phyloP scores from a whole-genome alignment of 2,329 filamentous ascomycete species.

The Fonsecaea multimorphosa region DNA sequence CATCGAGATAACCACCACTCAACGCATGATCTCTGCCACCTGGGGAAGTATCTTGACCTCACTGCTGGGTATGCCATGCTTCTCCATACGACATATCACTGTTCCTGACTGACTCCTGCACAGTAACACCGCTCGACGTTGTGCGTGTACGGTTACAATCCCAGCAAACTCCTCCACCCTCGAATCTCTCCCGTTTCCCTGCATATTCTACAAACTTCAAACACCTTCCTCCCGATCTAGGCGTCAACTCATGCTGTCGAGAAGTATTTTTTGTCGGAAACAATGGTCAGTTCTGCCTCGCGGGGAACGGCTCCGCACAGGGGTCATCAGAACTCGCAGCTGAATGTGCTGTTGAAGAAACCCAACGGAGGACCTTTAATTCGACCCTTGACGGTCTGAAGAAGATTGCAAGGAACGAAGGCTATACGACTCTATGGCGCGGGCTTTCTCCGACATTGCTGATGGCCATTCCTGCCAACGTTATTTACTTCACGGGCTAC shows the following conservation, averaged over 20 bases:
- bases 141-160: conserved; percentile 94
- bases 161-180: conserved; percentile 64
- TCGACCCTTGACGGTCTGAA: conserved; percentile 89
- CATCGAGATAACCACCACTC: conserved; percentile 72
- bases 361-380: conserved; percentile 80
- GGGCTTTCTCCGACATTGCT: conserved; percentile 90
- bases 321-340: conserved; percentile 57
- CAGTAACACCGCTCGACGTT: conserved; percentile 94
- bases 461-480: conserved; percentile 94
- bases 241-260: conserved; percentile 91
- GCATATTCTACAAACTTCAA: conserved; percentile 62
- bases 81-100: conserved; percentile 11
- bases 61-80: conserved; percentile 72
- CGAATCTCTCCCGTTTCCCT: conserved; percentile 62
- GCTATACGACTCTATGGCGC: conserved; percentile 83
- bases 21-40: conserved; percentile 95
- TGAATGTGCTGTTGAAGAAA: conserved; percentile 87
- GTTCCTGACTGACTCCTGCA: conserved; percentile 30
- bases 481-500: conserved; percentile 98
- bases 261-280: conserved; percentile 97
- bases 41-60: conserved; percentile 89
- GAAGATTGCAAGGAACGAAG: conserved; percentile 95
- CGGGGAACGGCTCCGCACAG: conserved; percentile 55
- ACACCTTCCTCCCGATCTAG: conserved; percentile 80
- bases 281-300: conserved; percentile 78